Base-by-base conservation (phyloP, 1,284 basidiomycete genomes). In the Meripilus lineatus region DNA sequence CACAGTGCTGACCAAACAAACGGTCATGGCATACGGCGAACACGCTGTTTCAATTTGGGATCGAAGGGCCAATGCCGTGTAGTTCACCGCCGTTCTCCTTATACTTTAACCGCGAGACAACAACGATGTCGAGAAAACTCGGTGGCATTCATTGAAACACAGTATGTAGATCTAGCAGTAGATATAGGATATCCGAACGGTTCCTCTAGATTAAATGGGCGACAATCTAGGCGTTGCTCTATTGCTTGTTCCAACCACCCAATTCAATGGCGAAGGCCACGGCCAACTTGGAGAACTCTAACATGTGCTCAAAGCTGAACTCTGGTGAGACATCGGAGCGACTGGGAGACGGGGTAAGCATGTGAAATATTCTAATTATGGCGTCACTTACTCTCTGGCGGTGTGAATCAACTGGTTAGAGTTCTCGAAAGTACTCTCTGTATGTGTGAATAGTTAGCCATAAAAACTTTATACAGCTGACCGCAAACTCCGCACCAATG, bases 271-370 rank as follows among this genome's bases (percentile, higher is more conserved):
- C 87, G 56, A 89, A 91, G 1, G 85, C 89, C 14, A 89, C 81
- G 11, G 86, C 88, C 37, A 95, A 74, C 72, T 95, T 95, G 49
- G 89, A 89, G 68, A 95, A 95, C 59, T 92, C 79, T 24, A 89
- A 63, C 81, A 89, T 86, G 58, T 93, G 84, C 2, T 67, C 61
- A 57, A 90, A 90, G 56, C 84, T 89, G 67, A 96, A 96, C 63
- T 93, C 93, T 18, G 80, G 71, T 2, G 85, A 88, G 53, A 91
- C 75, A 61, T 94, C 86, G 53, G 89, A 86, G 38, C 84, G 81
- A 59, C 86, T 89, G 53, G 14, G n/a, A 30, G 28, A 30, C n/a
- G n/a, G 8, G n/a, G n/a, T n/a, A n/a, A n/a, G n/a, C n/a, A n/a
- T n/a, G n/a, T 32, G 17, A 21, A 36, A 40, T 14, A 3, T 11